Evolutionary conservation across 2,329 filamentous ascomycete species (phyloP), one percentile per base, ranked within the genome.

Genomic region (Canariomyces notabilis): DNA sequence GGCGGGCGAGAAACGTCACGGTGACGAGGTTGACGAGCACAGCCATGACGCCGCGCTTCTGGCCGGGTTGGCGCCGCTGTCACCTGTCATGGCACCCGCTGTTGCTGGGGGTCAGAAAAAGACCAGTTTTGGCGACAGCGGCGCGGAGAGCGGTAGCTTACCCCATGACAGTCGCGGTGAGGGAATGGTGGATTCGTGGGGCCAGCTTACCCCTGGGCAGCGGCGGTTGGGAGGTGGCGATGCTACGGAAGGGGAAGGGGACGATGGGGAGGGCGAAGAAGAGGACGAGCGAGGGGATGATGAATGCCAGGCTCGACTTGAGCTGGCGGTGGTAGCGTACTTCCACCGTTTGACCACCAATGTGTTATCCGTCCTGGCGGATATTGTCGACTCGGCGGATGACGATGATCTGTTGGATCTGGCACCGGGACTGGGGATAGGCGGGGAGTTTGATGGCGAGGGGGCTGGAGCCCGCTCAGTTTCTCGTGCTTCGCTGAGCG

Each of bases 301-400:
- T 21, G 69, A 76, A 54, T 73, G 73, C 44, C 65, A 71, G 35
- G 75, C 76, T 36, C 64, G 69, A 37, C 62, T 77, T 9, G 84
- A 89, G 60, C 80, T 88, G 50, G 79, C 83, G 33, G 77, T 89
- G 41, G 86, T 90, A 44, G 83, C 85, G 1, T 93, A 89, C 64
- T 91, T 91, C 64, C 87, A 90, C 65, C 79, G 86, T 1, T 72
- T 89, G 42, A 89, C 87, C 0, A 76, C 78, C 2, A 73, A 79
- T 56, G 73, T 88, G 35, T 67, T 91, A 18, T 73, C 74, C 1
- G 75, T 77, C 3, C 63, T 89, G 43, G 74, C 76, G 0, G 79
- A 83, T 51, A 67, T 87, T 3, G 76, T 87, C 5, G 72, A 74
- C 32, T 63, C 62, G 39, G 62, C 69, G 5, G 73, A 72, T 9